Evolutionary conservation across 441 rosid species (phyloP), one percentile per base, ranked within the genome.

Genomic region (Erodium moschatum): DNA sequence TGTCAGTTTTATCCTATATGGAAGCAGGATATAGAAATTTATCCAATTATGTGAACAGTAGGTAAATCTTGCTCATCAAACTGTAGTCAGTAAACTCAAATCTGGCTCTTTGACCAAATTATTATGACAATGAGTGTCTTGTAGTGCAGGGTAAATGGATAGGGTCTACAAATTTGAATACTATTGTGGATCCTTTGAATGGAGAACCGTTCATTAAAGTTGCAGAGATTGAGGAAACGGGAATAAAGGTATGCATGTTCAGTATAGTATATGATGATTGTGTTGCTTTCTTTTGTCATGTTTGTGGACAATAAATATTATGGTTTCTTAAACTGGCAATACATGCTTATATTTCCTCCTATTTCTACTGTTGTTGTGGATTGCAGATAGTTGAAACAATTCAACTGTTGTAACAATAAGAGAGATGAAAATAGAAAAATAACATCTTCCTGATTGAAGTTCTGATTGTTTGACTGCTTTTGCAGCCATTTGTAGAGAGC

Each of bases 401-500:
- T 56, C 62, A 56, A 8, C 10, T 56, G 62, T 56, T 56, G 21
- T 18, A 18, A 56, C 62, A 7, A 56, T 18, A 18, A 56, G 2
- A 20, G 24, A 2, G 12, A 11, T 5, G 48, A 11, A 8, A 42
- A 42, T 6, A 6, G 16, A 20, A 56, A 20, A 18, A 56, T 42
- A 58, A 58, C 27, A 58, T 58, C 10, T 58, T 58, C 5, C 5
- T 19, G 27, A 19, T 65, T 65, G 31, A 69, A 50, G 6, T 16
- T 65, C 63, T 66, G 48, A 40, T 9, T 79, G 69, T 72, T 79
- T 64, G 68, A 68, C 20, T 75, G 71, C 12, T 68, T 69, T 61
- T 81, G 82, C 80, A 94, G 98, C 96, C 97, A 75, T 91, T 83
- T 84, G 93, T 91, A 60, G 96, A 89, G 78, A 91, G 97, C 86